Conservation (phyloP, 1,284 basidiomycete genomes). For the Cryptococcus amylolentus region DNA sequence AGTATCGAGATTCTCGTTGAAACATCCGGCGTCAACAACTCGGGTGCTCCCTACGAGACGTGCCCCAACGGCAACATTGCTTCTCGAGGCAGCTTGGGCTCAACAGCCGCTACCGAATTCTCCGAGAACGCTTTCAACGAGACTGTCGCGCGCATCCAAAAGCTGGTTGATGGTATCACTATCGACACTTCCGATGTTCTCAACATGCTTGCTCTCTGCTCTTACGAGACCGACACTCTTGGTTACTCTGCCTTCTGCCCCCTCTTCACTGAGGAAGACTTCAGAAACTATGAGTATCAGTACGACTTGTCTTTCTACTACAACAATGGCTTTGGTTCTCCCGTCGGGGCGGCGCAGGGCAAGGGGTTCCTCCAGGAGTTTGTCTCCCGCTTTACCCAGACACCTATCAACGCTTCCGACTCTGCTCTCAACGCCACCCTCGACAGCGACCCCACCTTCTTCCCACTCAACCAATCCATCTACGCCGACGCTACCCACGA, state of each 20-base stretch:
- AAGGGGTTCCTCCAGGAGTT: constrained; percentile 81
- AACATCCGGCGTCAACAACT: constrained; percentile 54
- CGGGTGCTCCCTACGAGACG: constrained; percentile 48
- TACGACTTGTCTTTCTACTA: constrained; percentile 62
- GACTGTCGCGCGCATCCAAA: constrained; percentile 40
- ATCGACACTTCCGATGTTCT: constrained; percentile 30
- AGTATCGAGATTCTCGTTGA: constrained; percentile 60
- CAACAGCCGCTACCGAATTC: constrained; percentile 56
- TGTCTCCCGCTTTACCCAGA: constrained; percentile 71
- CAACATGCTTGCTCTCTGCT: constrained; percentile 55
- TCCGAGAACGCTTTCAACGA: constrained; percentile 55
- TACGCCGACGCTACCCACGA: constrained; percentile 57
- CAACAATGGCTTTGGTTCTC: constrained; percentile 73
- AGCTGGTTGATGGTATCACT: constrained; percentile 20
- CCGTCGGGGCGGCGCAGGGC: constrained; percentile 72
- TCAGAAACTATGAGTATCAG: constrained; percentile 80
- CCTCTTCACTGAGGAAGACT: constrained; percentile 80
- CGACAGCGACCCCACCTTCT: constrained; percentile 63
- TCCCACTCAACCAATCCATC: constrained; percentile 73
- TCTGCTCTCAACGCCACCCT: constrained; percentile 76
- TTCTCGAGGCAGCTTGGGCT: constrained; percentile 52
- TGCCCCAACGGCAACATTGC: constrained; percentile 69
- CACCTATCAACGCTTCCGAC: constrained; percentile 63
- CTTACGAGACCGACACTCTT: constrained; percentile 86
- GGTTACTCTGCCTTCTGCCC: constrained; percentile 87